Conservation (phyloP, 2,329 filamentous ascomycete species). For the Endoconidiophora laricicola region DNA sequence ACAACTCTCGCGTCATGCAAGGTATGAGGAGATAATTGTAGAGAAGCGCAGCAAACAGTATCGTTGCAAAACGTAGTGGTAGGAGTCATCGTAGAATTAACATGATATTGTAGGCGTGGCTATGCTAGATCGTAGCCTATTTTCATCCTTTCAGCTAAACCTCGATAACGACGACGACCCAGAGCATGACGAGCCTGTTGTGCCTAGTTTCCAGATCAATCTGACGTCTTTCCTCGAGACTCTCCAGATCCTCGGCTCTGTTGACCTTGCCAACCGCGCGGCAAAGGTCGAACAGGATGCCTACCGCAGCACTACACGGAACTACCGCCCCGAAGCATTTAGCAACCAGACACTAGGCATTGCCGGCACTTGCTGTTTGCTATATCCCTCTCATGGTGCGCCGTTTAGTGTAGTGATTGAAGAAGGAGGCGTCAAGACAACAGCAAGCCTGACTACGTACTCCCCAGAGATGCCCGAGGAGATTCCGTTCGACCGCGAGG, state of each 20-base stretch:
- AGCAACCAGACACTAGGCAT: slow-evolving; percentile 69
- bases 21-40: slow-evolving; percentile 30
- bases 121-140: slow-evolving; percentile 77
- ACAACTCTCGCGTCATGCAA: slow-evolving; percentile 84
- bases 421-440: slow-evolving; percentile 74
- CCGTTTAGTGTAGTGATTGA: slow-evolving; percentile 74
- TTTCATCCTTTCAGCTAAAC: slow-evolving; percentile 67
- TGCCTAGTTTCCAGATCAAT: slow-evolving; percentile 71
- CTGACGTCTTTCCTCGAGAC: slow-evolving; percentile 80
- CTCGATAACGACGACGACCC: slow-evolving; percentile 23
- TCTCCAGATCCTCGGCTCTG: slow-evolving; percentile 85
- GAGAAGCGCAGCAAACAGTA: not conserved
- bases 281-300: slow-evolving; percentile 42
- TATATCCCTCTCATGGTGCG: slow-evolving; percentile 57
- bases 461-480: slow-evolving; percentile 56
- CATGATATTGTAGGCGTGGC: slow-evolving; percentile 28
- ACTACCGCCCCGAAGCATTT: slow-evolving; percentile 57
- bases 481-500: slow-evolving; percentile 74
- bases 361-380: slow-evolving; percentile 68
- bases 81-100: slow-evolving; percentile 1
- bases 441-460: slow-evolving; percentile 81
- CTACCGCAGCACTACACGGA: slow-evolving; percentile 44
- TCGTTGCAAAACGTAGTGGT: not conserved
- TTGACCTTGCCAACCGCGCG: slow-evolving; percentile 45
- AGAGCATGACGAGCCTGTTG: slow-evolving; percentile 25